Conservation (phyloP, 2,329 filamentous ascomycete genomes). For the Cladophialophora exuberans region DNA sequence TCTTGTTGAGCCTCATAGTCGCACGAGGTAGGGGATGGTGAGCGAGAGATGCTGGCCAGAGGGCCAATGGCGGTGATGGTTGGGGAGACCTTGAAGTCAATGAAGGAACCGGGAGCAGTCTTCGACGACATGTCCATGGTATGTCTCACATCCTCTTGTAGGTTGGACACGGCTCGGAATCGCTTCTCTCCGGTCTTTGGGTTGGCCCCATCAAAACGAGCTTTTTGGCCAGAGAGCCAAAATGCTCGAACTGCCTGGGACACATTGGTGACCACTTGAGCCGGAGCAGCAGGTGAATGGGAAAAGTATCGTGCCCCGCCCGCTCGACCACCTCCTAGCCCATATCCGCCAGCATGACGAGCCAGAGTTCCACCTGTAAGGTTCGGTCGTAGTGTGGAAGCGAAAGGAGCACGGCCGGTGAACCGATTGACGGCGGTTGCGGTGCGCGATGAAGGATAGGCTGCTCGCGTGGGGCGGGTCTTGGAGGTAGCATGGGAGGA, state of each 20-base stretch:
- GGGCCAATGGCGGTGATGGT: constrained; percentile 86
- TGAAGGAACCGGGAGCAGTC: constrained; percentile 71
- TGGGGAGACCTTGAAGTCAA: constrained; percentile 87
- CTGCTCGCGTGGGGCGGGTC: constrained; percentile 52
- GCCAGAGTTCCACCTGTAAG: constrained; percentile 84
- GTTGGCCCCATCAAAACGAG: constrained; percentile 79
- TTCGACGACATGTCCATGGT: constrained; percentile 59
- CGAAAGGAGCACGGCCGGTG: constrained; percentile 80
- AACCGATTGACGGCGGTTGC: constrained; percentile 62
- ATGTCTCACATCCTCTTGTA: constrained; percentile 73
- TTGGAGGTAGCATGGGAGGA: constrained; percentile 49
- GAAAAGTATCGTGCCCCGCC: constrained; percentile 86
- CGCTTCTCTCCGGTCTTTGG: constrained; percentile 70
- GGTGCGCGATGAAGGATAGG: constrained; percentile 61
- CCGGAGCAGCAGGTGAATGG: constrained; percentile 79
- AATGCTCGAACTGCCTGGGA: constrained; percentile 91
- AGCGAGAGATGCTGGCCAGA: constrained; percentile 49
- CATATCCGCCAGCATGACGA: constrained; percentile 87
- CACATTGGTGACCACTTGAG: constrained; percentile 94
- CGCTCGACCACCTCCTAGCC: constrained; percentile 68
- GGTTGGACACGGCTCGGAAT: constrained; percentile 74
- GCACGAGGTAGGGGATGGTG: constrained; percentile 37
- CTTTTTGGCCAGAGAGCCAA: constrained; percentile 85
- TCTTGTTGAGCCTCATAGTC: constrained; percentile 50
- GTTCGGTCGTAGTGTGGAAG: constrained; percentile 85